Base-by-base conservation (phyloP, 352 stramenopile genomes). In the Phytophthora quininea region DNA sequence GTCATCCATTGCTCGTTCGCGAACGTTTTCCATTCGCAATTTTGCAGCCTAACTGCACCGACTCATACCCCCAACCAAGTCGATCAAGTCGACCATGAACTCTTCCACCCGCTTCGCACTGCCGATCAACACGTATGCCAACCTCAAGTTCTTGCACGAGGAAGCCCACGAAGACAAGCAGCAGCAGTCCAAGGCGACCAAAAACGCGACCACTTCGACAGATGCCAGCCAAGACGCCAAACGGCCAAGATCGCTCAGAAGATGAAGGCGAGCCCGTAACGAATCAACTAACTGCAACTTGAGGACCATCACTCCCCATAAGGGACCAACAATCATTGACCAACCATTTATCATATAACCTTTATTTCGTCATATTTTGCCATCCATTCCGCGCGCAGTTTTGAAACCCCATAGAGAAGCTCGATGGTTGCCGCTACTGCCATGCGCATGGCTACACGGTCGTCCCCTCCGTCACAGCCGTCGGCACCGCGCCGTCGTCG, bases 81-180 rank as follows among this genome's bases (percentile, higher is more conserved):
- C 42, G 49, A 52, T 30, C 32, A 27, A 53, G 2, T 38, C n/a
- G 15, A 24, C 19, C 33, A 35, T 24, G 19, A 24, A 5, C 19
- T 35, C 57, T 96, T 82, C 54, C 49, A 59, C 48, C 3, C 62
- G 62, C 40, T 59, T 59, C 47, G 62, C 62, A 27, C 31, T 69
- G 32, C 62, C 47, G 19, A 46, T 69, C 40, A 69, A 27, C 47
- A 69, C 38, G 29, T 49, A 46, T 14, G 33, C 54, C 2, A 69
- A 38, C 3, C 38, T 69, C 54, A 64, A 55, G 54, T 54, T 55
- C 55, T 35, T 65, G 27, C 55, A 42, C 29, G 54, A 70, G 19
- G 19, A 0, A 24, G 19, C 19, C 15, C 64, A 65, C 19, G 19
- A 24, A 24, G 19, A 24, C 19, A 24, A 24, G 19, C 19, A 24